phyloP scores from a whole-genome alignment of 768 basidiomycete species.

The Pseudohyphozyma bogoriensis region DNA sequence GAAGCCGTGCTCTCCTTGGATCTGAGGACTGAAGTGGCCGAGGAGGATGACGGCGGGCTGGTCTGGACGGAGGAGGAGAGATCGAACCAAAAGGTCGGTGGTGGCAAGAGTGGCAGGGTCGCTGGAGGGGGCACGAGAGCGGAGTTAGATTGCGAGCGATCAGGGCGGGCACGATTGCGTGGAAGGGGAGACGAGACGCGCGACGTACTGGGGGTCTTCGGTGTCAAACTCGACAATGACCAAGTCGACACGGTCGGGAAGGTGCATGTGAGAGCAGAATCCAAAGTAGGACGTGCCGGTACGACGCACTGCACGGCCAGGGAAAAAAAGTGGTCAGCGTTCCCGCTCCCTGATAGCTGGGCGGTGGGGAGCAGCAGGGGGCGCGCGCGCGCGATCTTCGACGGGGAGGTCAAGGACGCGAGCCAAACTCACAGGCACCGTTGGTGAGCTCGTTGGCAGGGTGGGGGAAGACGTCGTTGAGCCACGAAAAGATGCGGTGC shows the following conservation, averaged over 20 bases:
- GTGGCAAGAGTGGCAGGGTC: constrained; percentile 61
- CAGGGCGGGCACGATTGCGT: neutral
- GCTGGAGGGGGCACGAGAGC: constrained; percentile 41
- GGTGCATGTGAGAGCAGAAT: constrained; percentile 83
- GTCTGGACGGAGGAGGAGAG: constrained; percentile 78
- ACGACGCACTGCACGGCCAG: constrained; percentile 50
- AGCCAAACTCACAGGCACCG: constrained; percentile 50
- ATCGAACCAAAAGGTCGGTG: constrained; percentile 87
- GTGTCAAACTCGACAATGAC: constrained; percentile 91
- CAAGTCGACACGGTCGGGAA: constrained; percentile 87
- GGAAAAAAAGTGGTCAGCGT: neutral
- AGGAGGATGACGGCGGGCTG: constrained; percentile 84
- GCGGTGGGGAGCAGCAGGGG: neutral
- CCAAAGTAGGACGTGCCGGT: constrained; percentile 92
- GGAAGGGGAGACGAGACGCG: neutral
- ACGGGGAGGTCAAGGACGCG: neutral
- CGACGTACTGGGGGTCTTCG: constrained; percentile 71
- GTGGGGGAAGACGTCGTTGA: constrained; percentile 95
- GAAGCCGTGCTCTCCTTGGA: constrained; percentile 67
- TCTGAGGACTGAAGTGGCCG: constrained; percentile 88
- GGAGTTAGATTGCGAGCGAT: neutral
- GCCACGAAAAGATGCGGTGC: constrained; percentile 92
- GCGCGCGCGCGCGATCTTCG: no score
- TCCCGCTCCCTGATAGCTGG: neutral
- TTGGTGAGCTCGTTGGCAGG: constrained; percentile 96